Evolutionary conservation across 2,329 filamentous ascomycete genomes (phyloP), one percentile per base, ranked within the genome.

Genomic region (Trichoderma koningii): DNA sequence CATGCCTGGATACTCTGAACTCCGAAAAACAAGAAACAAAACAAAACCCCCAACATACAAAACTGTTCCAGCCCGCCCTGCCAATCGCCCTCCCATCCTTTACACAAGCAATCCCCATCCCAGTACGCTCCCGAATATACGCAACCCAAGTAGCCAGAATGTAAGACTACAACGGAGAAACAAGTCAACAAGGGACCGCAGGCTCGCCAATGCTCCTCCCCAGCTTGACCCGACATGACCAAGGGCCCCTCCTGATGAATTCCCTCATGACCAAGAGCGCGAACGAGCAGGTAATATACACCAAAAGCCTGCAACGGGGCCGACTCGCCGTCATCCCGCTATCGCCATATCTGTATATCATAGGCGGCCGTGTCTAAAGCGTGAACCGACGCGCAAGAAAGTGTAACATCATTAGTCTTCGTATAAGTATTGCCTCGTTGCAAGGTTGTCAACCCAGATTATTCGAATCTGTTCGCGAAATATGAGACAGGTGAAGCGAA

Each of bases 121-220:
- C 64, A 52, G 23, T 53, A 64, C 34, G 60, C 60, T 64, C 64
- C 64, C n/a, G 21, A 23, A 64, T 64, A 60, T 50, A 30, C 60
- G 65, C 60, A 68, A 67, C 66, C 65, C 68, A 70, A 70, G 67
- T 70, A 73, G 66, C 70, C 73, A 74, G 65, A 73, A 68, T 71
- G 66, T 72, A 71, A 68, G 69, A 71, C 73, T 71, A 73, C 70
- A 72, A 66, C 67, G 70, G 34, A 70, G 34, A 38, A 38, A 38
- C 10, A 38, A 38, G 34, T 14, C 12, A 14, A 10, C 2, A 38
- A 38, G 34, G 34, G 66, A 69, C 68, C 66, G 62, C 68, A 68
- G 57, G 65, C 69, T 67, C 61, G 61, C 55, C 51, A 44, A 19
- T 55, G 12, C 41, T 23, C 21, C 47, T 15, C 52, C 3, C 59